A percentile compares a stretch with the other conserved stretches of the same genome.
These are phyloP conservation scores for Melastoma candidum DNA, from an alignment of 441 rosid genomes.

Conservation along the genomic window DNA sequence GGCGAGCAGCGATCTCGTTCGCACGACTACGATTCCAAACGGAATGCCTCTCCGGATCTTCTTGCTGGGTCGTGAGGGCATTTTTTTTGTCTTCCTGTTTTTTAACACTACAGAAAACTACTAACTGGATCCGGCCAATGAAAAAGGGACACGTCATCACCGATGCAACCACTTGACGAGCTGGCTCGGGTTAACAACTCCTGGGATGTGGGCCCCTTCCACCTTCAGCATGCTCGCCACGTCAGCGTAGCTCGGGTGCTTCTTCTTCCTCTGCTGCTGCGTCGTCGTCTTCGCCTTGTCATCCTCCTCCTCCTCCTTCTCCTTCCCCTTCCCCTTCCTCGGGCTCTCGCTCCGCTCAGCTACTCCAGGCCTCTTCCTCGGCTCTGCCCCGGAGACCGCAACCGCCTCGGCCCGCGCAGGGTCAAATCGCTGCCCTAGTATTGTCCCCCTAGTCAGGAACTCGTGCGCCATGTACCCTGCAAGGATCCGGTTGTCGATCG, in stretches of 20 bases:
- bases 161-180: slow-evolving; percentile 56
- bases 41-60: no score
- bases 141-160: slow-evolving; percentile 1
- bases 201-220: slow-evolving; percentile 49
- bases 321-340: no score
- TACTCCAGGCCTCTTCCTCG: slow-evolving; percentile 14
- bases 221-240: slow-evolving; percentile 50
- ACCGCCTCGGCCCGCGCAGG: slow-evolving; percentile 26
- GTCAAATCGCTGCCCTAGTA: slow-evolving; percentile 42
- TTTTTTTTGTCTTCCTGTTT: no score
- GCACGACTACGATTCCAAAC: no score
- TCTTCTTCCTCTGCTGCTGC: no score
- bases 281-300: not conserved
- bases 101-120: no score
- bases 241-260: slow-evolving; percentile 7
- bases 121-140: no score
- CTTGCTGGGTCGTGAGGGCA: no score
- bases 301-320: not conserved
- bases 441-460: slow-evolving; percentile 31
- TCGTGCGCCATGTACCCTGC: slow-evolving; percentile 9
- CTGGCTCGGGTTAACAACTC: slow-evolving; percentile 61
- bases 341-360: slow-evolving; percentile 14
- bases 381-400: slow-evolving; percentile 11
- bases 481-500: slow-evolving; percentile 10
- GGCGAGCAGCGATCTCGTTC: no score